Conservation (phyloP, 306 rosid genomes). For the Castanea mollissima region DNA sequence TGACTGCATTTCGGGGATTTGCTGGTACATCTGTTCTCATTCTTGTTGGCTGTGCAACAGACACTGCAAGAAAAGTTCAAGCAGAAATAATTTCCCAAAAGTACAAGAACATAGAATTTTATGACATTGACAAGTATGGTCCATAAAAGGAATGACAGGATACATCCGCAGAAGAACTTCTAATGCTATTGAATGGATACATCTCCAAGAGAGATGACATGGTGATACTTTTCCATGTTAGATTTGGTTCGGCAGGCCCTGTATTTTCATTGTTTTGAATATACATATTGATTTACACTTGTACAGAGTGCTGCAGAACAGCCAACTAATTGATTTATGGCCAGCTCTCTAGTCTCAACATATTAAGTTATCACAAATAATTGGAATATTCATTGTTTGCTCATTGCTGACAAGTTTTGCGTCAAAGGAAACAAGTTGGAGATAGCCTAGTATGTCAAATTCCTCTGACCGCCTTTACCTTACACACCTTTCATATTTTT, state of each 20-base stretch:
- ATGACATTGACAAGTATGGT: slow-evolving; percentile 70
- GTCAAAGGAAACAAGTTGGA: not conserved
- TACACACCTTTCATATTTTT: not conserved
- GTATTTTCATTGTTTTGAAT: not conserved
- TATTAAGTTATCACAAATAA: not conserved
- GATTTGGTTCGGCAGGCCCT: not conserved
- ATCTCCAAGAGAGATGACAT: not conserved
- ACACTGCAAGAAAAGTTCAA: slow-evolving; percentile 93
- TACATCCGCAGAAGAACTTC: not conserved
- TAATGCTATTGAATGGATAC: not conserved
- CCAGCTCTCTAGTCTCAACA: too few species aligned
- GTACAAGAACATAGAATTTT: slow-evolving; percentile 90
- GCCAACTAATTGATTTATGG: not conserved
- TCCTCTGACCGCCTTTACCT: not conserved
- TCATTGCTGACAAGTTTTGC: not conserved
- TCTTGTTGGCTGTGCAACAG: slow-evolving; percentile 94
- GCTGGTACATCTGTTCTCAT: slow-evolving; percentile 97
- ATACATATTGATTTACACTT: slow-evolving; percentile 25
- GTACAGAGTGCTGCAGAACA: slow-evolving; percentile 40
- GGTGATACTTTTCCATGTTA: not conserved
- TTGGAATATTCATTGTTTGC: not conserved
- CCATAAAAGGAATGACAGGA: slow-evolving; percentile 11
- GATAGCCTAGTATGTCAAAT: too few species aligned
- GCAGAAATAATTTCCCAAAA: slow-evolving; percentile 94
- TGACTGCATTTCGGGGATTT: slow-evolving; percentile 91